Conservation (phyloP, 2,329 filamentous ascomycete genomes). For the Aspergillus puulaauensis region DNA sequence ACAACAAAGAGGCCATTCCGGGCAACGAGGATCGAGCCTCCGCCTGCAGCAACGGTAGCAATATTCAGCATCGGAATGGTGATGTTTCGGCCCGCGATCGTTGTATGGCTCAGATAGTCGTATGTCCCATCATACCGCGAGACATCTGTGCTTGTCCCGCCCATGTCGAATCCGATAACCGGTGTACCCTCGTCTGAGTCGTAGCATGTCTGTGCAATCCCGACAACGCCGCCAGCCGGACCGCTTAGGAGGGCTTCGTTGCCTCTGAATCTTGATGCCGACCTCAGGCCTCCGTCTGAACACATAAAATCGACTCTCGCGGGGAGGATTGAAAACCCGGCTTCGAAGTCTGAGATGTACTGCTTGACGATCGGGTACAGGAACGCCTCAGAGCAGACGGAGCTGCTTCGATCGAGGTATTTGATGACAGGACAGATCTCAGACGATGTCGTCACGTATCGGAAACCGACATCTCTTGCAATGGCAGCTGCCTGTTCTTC, state of each 20-base stretch:
- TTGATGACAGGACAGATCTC: constrained; percentile 83
- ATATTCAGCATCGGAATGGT: constrained; percentile 91
- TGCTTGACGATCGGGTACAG: background rate
- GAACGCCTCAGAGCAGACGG: constrained; percentile 37
- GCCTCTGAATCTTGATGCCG: constrained; percentile 61
- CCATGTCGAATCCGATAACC: constrained; percentile 96
- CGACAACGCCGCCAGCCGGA: constrained; percentile 79
- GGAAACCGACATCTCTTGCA: constrained; percentile 72
- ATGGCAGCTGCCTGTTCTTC: constrained; percentile 71
- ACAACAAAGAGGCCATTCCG: constrained; percentile 84
- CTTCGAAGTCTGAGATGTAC: background rate
- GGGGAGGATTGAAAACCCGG: background rate
- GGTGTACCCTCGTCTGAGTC: constrained; percentile 77
- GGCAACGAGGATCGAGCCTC: constrained; percentile 70
- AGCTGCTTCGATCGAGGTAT: constrained; percentile 68
- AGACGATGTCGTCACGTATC: constrained; percentile 71
- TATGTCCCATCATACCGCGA: constrained; percentile 84
- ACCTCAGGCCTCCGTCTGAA: constrained; percentile 61
- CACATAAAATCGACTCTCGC: constrained; percentile 2
- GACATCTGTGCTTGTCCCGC: constrained; percentile 85
- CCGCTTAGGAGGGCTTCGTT: constrained; percentile 80
- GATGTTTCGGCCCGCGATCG: constrained; percentile 86
- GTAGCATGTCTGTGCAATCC: constrained; percentile 87
- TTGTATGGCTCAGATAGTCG: constrained; percentile 92
- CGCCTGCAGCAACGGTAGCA: constrained; percentile 90